Evolutionary conservation across 768 basidiomycete genomes (phyloP).

Genomic region (Lactarius hatsudake): DNA sequence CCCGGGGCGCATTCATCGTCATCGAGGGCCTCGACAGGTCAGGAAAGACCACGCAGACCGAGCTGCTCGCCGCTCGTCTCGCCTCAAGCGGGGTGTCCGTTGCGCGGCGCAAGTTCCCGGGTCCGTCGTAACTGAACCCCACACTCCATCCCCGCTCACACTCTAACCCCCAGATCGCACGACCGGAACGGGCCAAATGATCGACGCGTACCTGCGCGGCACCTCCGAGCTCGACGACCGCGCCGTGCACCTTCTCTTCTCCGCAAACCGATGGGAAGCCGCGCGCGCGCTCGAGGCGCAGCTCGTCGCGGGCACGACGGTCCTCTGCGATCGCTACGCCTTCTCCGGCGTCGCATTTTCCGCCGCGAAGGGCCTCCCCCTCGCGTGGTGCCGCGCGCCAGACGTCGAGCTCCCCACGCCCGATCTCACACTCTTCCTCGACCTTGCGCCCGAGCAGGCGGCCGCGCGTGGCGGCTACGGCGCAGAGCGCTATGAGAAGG

Average conservation of each 20-base stretch:
- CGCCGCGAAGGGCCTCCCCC: conserved; percentile 63
- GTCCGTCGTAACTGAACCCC: conserved; percentile 40
- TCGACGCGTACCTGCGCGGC: conserved; percentile 86
- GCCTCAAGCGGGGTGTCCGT: conserved; percentile 45
- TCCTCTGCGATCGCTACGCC: conserved; percentile 92
- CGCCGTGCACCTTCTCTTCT: conserved; percentile 90
- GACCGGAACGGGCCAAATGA: conserved; percentile 88
- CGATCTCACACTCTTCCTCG: conserved; percentile 84
- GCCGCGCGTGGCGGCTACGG: conserved; percentile 76
- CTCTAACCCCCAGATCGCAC: conserved; percentile 66
- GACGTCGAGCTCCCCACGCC: conserved; percentile 88
- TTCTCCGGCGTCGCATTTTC: conserved; percentile 96
- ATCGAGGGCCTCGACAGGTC: conserved; percentile 95
- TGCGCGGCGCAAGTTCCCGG: conserved; percentile 83
- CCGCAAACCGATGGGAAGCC: conserved; percentile 96
- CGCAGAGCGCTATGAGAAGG: conserved; percentile 82
- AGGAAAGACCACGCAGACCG: conserved; percentile 89
- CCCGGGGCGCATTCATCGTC: conserved; percentile 81
- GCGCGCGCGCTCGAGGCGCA: conserved; percentile 69
- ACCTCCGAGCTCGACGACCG: conserved; percentile 86
- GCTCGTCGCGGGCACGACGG: conserved; percentile 59
- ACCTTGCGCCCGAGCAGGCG: conserved; percentile 70
- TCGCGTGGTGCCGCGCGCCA: conserved; percentile 82
- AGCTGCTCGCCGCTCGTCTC: conserved; percentile 55
- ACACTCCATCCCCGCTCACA: background rate